These are phyloP conservation scores for Poa annua DNA, from an alignment of 176 grass and related monocot species.

Conservation along the genomic window DNA sequence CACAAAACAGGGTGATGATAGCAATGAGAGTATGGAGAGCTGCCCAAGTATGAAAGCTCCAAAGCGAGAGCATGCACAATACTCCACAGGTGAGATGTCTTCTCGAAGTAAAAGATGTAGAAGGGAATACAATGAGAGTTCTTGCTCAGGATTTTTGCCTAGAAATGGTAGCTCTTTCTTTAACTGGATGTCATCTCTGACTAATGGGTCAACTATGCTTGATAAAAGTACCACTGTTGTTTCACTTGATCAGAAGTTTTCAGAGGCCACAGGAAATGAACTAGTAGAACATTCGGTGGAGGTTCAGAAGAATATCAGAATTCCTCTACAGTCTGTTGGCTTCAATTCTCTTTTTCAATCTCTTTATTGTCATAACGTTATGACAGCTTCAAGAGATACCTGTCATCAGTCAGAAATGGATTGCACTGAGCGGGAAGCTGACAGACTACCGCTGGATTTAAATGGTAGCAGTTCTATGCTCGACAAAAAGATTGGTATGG, in stretches of 20 bases:
- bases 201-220: constrained; percentile 52
- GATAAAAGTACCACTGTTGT: constrained; percentile 41
- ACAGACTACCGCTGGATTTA: constrained; percentile 33
- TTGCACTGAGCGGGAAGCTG: constrained; percentile 25
- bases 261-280: constrained; percentile 41
- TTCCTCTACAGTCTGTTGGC: constrained; percentile 50
- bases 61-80: constrained; percentile 55
- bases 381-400: constrained; percentile 45
- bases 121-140: constrained; percentile 57
- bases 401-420: constrained; percentile 56
- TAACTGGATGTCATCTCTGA: constrained; percentile 91
- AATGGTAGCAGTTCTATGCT: constrained; percentile 13
- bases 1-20: constrained; percentile 60
- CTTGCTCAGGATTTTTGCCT: constrained; percentile 49
- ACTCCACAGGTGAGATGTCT: constrained; percentile 38
- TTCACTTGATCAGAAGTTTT: constrained; percentile 62
- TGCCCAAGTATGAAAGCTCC: constrained; percentile 51
- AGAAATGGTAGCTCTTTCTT: constrained; percentile 74
- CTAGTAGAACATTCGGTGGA: constrained; percentile 41
- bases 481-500: constrained; percentile 24
- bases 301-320: constrained; percentile 35
- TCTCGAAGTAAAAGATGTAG: constrained; percentile 61
- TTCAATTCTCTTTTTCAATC: constrained; percentile 78
- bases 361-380: constrained; percentile 64
- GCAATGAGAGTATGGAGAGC: constrained; percentile 89